phyloP scores from a whole-genome alignment of 805 yeast species.

The Nadsonia fulvescens region DNA sequence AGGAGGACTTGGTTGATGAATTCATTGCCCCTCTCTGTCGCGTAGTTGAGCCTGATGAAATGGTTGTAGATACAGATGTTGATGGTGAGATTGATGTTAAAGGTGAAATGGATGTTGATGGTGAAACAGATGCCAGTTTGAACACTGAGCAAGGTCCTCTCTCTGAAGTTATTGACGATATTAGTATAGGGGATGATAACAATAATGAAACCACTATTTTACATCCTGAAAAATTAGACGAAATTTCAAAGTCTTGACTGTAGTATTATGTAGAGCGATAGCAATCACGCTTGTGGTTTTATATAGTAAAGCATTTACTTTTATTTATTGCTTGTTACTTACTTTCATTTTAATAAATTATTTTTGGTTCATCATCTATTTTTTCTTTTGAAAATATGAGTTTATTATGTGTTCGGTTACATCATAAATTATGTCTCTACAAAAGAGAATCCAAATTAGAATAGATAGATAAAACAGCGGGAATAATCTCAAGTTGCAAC shows the following conservation, averaged over 20 bases:
- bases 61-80: constrained; percentile 2
- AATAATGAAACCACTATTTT: neutral
- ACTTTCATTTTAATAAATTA: too few relatives aligned
- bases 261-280: neutral
- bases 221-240: neutral
- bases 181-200: neutral
- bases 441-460: constrained; percentile 82
- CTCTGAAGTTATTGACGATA: neutral
- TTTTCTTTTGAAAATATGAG: too few relatives aligned
- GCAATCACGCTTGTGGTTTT: neutral
- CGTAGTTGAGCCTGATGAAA: constrained; percentile 4
- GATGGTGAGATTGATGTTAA: constrained; percentile 1
- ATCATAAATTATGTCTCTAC: too few relatives aligned
- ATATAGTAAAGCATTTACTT: neutral
- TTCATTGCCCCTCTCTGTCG: constrained; percentile 7
- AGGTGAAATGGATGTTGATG: neutral
- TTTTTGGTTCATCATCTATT: too few relatives aligned
- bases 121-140: constrained; percentile 1
- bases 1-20: constrained; percentile 33
- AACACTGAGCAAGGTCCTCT: constrained; percentile 1
- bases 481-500: constrained; percentile 69
- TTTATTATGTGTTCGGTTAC: too few relatives aligned
- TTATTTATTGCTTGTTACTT: neutral
- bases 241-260: neutral
- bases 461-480: constrained; percentile 60